Evolutionary conservation across 2,329 filamentous ascomycete genomes (phyloP).

Genomic region (Fusarium sp.): DNA sequence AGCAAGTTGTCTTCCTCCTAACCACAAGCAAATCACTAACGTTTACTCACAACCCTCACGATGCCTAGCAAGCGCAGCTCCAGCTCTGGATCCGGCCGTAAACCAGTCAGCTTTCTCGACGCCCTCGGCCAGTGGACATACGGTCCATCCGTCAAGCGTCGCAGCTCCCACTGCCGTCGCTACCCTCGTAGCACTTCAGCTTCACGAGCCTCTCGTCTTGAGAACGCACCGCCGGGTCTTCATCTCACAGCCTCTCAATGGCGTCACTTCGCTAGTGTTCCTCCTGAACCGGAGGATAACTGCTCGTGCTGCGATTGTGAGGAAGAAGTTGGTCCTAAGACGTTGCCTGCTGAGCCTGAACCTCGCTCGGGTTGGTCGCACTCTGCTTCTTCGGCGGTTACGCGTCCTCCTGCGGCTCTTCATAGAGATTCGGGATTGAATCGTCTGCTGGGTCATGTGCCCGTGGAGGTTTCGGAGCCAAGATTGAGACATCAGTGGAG

Average conservation of each 20-base stretch:
- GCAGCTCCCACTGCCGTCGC: neutral
- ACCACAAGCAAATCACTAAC: neutral
- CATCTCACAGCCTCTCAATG: conserved; percentile 10
- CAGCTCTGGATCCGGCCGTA: too few species aligned
- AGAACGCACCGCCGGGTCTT: conserved; percentile 3
- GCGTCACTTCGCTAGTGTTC: conserved; percentile 6
- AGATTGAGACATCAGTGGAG: conserved; percentile 10
- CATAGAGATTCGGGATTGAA: neutral
- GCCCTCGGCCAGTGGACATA: conserved; percentile 15
- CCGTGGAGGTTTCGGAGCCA: neutral
- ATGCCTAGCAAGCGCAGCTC: neutral
- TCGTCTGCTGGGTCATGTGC: neutral
- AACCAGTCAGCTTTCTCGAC: conserved; percentile 13
- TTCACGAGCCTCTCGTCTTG: neutral
- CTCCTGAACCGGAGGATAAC: neutral
- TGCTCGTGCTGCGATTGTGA: neutral
- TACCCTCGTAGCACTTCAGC: neutral
- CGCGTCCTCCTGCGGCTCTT: neutral
- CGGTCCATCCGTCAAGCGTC: neutral
- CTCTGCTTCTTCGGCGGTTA: neutral
- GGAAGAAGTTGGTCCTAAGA: neutral
- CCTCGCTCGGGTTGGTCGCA: conserved; percentile 21
- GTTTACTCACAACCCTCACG: neutral
- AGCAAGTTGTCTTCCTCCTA: neutral
- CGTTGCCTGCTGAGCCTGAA: neutral